These are phyloP conservation scores for Russula sp. DNA, from an alignment of 768 basidiomycete species.

Conservation along the genomic window DNA sequence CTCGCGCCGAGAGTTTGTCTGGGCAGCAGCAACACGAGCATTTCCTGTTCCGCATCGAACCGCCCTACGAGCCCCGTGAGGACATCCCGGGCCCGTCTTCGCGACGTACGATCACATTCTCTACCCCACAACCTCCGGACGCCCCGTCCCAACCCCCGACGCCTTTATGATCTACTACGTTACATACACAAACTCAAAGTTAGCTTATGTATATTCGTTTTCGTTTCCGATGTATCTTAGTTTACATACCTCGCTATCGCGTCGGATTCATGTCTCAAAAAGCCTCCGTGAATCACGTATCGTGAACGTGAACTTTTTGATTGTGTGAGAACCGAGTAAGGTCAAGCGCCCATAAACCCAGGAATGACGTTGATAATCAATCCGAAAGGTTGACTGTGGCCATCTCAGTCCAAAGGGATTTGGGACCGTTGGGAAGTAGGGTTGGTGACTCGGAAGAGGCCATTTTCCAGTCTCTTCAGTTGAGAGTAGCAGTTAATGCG, in stretches of 20 bases:
- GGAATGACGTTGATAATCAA: constrained; percentile 5
- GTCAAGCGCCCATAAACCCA: constrained; percentile 6
- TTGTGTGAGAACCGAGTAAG: constrained; percentile 5
- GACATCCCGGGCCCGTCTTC: constrained; percentile 6
- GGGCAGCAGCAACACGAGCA: constrained; percentile 13
- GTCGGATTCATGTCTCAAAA: not conserved
- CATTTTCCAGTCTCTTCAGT: too few species aligned
- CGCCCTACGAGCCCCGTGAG: constrained; percentile 7
- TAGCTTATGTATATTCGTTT: not conserved
- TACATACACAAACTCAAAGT: not conserved
- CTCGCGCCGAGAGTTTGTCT: constrained; percentile 1
- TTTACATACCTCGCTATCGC: not conserved
- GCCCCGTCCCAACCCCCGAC: not conserved
- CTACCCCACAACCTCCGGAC: constrained; percentile 4
- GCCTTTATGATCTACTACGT: not conserved
- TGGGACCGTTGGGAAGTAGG: too few species aligned
- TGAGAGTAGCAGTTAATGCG: too few species aligned
- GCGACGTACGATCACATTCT: constrained; percentile 10
- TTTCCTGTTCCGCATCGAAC: not conserved
- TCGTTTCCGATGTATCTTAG: not conserved
- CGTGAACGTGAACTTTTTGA: not conserved
- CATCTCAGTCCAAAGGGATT: not conserved
- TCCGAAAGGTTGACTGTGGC: not conserved
- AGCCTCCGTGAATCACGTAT: not conserved
- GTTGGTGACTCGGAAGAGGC: too few species aligned